A percentile compares a stretch with the other conserved stretches of the same genome.
phyloP scores from a whole-genome alignment of 2,329 filamentous ascomycete species.

The Colletotrichum nymphaeae region DNA sequence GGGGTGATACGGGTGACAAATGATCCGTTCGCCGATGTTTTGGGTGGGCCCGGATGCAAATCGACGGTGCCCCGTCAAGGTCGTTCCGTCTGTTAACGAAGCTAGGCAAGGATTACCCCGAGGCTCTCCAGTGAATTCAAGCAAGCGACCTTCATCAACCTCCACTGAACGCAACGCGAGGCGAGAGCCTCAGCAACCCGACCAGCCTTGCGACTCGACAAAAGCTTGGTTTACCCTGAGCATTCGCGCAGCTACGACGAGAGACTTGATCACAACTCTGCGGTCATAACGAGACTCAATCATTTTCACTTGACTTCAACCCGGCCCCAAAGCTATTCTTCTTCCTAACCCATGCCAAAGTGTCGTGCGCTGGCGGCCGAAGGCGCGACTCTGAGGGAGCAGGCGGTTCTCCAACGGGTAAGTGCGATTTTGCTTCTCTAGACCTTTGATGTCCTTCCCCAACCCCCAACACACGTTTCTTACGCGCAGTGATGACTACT shows the following conservation, averaged over 20 bases:
- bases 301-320: neutral
- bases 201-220: conserved; percentile 7
- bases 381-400: conserved; percentile 21
- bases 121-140: conserved; percentile 4
- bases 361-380: conserved; percentile 9
- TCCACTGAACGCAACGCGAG: conserved; percentile 30
- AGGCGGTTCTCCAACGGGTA: conserved; percentile 1
- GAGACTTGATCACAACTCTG: neutral
- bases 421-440: neutral
- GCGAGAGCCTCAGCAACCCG: conserved; percentile 26
- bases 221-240: neutral
- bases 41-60: conserved; percentile 7
- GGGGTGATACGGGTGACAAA: conserved; percentile 29
- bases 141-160: conserved; percentile 18
- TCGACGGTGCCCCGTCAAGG: conserved; percentile 1
- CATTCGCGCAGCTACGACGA: neutral
- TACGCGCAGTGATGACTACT: conserved; percentile 62
- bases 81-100: conserved; percentile 16
- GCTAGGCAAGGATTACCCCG: conserved; percentile 32
- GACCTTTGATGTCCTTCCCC: neutral
- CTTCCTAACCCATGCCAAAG: conserved; percentile 20
- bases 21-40: conserved; percentile 26
- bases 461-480: neutral
- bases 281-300: neutral
- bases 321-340: neutral